Conservation (phyloP, 805 yeast genomes). For the Saturnispora dispora region DNA sequence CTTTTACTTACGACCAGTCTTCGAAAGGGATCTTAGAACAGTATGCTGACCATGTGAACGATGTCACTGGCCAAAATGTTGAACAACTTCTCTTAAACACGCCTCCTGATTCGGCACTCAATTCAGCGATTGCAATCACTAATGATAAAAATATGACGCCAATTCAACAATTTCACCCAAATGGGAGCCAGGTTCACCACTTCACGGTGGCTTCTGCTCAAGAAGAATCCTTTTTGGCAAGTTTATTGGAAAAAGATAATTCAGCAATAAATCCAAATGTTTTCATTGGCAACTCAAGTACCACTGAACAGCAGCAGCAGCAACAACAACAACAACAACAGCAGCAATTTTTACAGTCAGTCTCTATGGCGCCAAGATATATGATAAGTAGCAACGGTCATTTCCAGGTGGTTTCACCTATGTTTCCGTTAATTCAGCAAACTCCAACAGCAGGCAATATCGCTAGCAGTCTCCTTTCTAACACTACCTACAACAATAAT, state of each 20-base stretch:
- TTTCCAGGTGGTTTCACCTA: background rate
- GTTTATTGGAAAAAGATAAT: constrained; percentile 1
- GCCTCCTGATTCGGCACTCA: background rate
- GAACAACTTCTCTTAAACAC: constrained; percentile 7
- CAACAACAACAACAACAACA: background rate
- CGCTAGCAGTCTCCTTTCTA: background rate
- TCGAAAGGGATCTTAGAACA: constrained; percentile 43
- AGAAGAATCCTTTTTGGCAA: constrained; percentile 4
- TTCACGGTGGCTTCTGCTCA: constrained; percentile 5
- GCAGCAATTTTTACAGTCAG: constrained; percentile 1
- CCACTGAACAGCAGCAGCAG: background rate
- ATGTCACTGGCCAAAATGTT: constrained; percentile 10
- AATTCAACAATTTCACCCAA: constrained; percentile 1
- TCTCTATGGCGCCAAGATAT: background rate
- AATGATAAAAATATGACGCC: background rate
- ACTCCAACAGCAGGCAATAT: background rate
- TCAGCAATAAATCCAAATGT: background rate
- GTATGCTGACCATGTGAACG: constrained; percentile 26
- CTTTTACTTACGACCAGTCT: constrained; percentile 57
- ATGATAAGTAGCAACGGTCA: background rate
- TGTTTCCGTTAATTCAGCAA: background rate
- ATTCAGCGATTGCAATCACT: background rate
- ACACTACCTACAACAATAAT: background rate
- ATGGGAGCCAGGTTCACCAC: constrained; percentile 1
- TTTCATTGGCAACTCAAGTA: background rate